phyloP scores from a whole-genome alignment of 768 basidiomycete genomes.

The Lactarius sanguifluus region DNA sequence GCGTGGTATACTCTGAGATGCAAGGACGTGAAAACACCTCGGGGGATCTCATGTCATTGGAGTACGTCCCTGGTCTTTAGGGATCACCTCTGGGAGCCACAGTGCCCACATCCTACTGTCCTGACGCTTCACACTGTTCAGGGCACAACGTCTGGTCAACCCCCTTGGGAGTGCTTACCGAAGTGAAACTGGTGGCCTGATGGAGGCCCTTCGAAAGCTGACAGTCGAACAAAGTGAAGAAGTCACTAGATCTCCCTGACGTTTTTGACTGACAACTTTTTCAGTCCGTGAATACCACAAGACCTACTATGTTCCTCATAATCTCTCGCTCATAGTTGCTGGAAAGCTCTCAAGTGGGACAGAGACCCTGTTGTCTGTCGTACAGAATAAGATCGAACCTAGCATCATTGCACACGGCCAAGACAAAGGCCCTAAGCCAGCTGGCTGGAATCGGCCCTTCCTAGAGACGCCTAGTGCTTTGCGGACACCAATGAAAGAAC shows the following conservation, averaged over 20 bases:
- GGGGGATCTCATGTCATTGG: constrained; percentile 84
- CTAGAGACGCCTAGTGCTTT: constrained; percentile 78
- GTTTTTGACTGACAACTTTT: constrained; percentile 21
- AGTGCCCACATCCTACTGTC: constrained; percentile 12
- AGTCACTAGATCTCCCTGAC: constrained; percentile 5
- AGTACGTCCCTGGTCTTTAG: constrained; percentile 46
- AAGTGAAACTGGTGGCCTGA: constrained; percentile 95
- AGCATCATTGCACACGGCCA: constrained; percentile 73
- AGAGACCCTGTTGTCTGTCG: constrained; percentile 70
- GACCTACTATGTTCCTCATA: constrained; percentile 92
- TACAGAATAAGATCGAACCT: constrained; percentile 84
- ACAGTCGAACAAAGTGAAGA: constrained; percentile 82
- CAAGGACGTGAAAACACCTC: constrained; percentile 94
- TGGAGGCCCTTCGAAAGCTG: constrained; percentile 85
- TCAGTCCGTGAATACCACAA: constrained; percentile 87
- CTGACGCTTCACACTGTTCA: constrained; percentile 35
- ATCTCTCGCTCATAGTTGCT: constrained; percentile 82
- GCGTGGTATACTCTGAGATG: constrained; percentile 98
- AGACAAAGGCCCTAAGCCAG: constrained; percentile 64
- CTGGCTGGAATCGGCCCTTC: constrained; percentile 92
- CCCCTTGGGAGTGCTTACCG: constrained; percentile 84
- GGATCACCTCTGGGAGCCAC: background rate
- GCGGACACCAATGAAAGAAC: constrained; percentile 51
- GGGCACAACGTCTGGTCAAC: constrained; percentile 78
- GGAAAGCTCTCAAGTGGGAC: constrained; percentile 84